phyloP scores from a whole-genome alignment of 495 filamentous ascomycete genomes.

The Aspergillus baeticus region DNA sequence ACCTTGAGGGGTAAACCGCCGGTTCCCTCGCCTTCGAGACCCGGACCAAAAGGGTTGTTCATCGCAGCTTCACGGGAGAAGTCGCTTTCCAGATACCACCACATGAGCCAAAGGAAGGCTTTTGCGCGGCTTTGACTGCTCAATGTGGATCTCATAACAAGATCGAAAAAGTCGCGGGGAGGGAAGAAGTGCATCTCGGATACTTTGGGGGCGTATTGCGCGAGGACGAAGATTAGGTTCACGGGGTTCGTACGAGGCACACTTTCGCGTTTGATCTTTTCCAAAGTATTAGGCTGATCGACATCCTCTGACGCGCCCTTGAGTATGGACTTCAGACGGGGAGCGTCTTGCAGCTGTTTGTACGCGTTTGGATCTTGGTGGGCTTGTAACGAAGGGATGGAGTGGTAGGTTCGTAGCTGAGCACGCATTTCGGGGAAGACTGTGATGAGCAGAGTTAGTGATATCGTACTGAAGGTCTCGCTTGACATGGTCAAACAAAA shows the following conservation, averaged over 20 bases:
- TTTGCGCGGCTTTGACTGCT: conserved; percentile 81
- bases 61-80: conserved; percentile 79
- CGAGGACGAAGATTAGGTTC: conserved; percentile 93
- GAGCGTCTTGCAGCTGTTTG: conserved; percentile 97
- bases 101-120: conserved; percentile 97
- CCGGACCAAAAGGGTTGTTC: conserved; percentile 86
- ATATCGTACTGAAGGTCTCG: not conserved
- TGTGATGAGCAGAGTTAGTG: conserved; percentile 43
- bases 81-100: conserved; percentile 98
- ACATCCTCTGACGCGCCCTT: conserved; percentile 95
- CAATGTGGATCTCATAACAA: conserved; percentile 84
- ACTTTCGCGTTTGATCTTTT: conserved; percentile 66
- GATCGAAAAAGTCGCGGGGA: conserved; percentile 87
- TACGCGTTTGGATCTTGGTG: conserved; percentile 94
- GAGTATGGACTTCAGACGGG: conserved; percentile 91
- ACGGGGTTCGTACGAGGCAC: conserved; percentile 93
- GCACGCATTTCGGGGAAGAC: conserved; percentile 99
- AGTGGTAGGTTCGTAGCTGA: conserved; percentile 95
- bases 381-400: conserved; percentile 93
- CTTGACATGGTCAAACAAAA: not conserved
- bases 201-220: conserved; percentile 84
- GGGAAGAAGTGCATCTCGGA: conserved; percentile 90
- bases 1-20: conserved; percentile 74
- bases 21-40: conserved; percentile 59
- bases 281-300: conserved; percentile 80